These are phyloP conservation scores for Comarum palustre DNA, from an alignment of 306 rosid genomes.

Conservation along the genomic window DNA sequence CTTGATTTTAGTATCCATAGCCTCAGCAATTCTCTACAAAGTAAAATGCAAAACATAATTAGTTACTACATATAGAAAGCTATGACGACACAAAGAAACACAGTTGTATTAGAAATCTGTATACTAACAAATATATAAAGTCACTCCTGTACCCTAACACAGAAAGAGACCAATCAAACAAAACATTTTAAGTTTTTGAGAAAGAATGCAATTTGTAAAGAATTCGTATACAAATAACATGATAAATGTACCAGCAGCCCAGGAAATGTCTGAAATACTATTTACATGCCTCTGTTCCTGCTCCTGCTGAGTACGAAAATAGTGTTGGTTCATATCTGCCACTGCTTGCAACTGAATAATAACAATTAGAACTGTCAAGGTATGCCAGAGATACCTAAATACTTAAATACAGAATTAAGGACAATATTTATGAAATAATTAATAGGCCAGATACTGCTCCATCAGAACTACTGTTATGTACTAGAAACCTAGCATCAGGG, in stretches of 20 bases:
- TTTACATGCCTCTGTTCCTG: conserved; percentile 91
- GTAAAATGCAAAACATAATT: conserved; percentile 17
- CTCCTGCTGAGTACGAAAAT: conserved; percentile 62
- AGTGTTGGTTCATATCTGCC: conserved; percentile 88
- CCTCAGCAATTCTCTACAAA: conserved; percentile 69
- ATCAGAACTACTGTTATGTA: conserved; percentile 17
- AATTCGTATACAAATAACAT: conserved; percentile 12
- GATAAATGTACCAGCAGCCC: conserved; percentile 11
- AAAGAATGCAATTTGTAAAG: conserved; percentile 4
- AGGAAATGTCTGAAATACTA: conserved; percentile 33
- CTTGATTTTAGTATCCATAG: conserved; percentile 55
- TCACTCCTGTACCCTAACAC: too few relatives aligned
- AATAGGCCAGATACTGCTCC: neutral
- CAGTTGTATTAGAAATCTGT: neutral
- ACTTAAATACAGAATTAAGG: conserved; percentile 5
- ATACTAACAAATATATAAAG: neutral
- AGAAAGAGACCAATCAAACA: neutral
- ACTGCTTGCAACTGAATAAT: conserved; percentile 73
- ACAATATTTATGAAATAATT: conserved; percentile 10
- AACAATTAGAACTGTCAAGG: conserved; percentile 16
- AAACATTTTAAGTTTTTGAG: neutral
- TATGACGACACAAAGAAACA: neutral
- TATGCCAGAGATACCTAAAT: conserved; percentile 8
- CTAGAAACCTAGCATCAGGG: conserved; percentile 9
- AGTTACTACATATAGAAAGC: neutral